Percentiles rank a stretch among this genome's conserved stretches.
phyloP scores from a whole-genome alignment of 1,284 basidiomycete species.

The Heliocybe sulcata region DNA sequence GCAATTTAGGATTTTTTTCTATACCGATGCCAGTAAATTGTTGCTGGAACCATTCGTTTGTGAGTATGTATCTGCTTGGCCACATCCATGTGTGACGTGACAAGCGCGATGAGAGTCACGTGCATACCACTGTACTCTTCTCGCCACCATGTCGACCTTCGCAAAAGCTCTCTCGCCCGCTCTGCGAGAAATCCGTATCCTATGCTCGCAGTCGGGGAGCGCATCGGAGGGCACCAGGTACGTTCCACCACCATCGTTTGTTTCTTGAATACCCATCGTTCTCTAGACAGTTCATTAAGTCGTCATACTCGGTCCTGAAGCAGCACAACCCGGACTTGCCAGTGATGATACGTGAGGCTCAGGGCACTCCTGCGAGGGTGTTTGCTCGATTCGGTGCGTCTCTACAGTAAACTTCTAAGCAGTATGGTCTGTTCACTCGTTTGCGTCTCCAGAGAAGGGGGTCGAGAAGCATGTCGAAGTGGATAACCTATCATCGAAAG shows the following conservation, averaged over 20 bases:
- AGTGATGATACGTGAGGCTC: conserved; percentile 86
- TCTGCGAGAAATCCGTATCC: conserved; percentile 80
- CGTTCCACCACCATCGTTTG: conserved; percentile 16
- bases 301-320: conserved; percentile 80
- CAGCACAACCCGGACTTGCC: conserved; percentile 87
- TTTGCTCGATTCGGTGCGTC: conserved; percentile 89
- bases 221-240: conserved; percentile 83
- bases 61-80: too few relatives aligned
- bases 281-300: conserved; percentile 75
- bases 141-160: conserved; percentile 47
- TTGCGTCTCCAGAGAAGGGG: conserved; percentile 52
- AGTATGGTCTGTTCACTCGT: background rate
- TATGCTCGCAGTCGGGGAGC: conserved; percentile 77
- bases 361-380: conserved; percentile 78
- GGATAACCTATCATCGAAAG: conserved; percentile 66
- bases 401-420: conserved; percentile 5
- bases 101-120: too few relatives aligned
- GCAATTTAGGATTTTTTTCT: too few relatives aligned
- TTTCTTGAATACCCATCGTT: background rate
- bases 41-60: too few relatives aligned
- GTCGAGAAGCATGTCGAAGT: conserved; percentile 76
- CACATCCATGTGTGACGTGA: too few relatives aligned
- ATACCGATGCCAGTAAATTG: too few relatives aligned
- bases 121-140: too few relatives aligned
- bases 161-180: conserved; percentile 77